A percentile compares a stretch with the other conserved stretches of the same genome.
These are phyloP conservation scores for Dothideomycetes sp. DNA, from an alignment of 2,329 filamentous ascomycete genomes.

Conservation along the genomic window DNA sequence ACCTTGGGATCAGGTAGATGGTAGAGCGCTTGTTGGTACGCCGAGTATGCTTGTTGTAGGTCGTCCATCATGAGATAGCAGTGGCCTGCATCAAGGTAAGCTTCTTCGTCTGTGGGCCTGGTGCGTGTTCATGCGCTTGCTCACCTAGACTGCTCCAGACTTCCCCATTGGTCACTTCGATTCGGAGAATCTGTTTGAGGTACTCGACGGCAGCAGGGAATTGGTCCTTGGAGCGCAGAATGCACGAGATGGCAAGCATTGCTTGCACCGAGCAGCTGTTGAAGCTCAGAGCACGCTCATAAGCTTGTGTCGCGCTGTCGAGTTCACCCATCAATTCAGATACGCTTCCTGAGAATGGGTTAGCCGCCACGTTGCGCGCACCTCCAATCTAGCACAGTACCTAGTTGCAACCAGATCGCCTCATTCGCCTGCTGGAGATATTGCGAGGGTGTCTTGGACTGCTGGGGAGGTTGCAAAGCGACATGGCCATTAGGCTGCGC, in stretches of 20 bases:
- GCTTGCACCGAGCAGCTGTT: slow-evolving; percentile 83
- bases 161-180: slow-evolving; percentile 83
- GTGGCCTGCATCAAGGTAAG: slow-evolving; percentile 55
- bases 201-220: slow-evolving; percentile 93
- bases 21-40: slow-evolving; percentile 91
- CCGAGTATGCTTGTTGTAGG: slow-evolving; percentile 89
- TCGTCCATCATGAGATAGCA: slow-evolving; percentile 99
- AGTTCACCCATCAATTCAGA: slow-evolving; percentile 80
- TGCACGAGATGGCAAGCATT: slow-evolving; percentile 89
- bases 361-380: slow-evolving; percentile 2
- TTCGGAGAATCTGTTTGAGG: slow-evolving; percentile 78
- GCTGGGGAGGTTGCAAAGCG: slow-evolving; percentile 33
- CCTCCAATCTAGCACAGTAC: slow-evolving; percentile 43
- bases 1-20: slow-evolving; percentile 91
- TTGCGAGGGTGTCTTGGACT: slow-evolving; percentile 57
- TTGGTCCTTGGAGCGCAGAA: slow-evolving; percentile 83
- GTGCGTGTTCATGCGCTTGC: slow-evolving; percentile 25
- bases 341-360: slow-evolving; percentile 56
- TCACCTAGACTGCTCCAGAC: slow-evolving; percentile 91
- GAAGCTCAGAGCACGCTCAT: slow-evolving; percentile 79
- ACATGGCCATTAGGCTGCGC: slow-evolving; percentile 44
- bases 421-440: slow-evolving; percentile 75
- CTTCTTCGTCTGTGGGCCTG: too few species aligned
- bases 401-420: slow-evolving; percentile 83
- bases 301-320: slow-evolving; percentile 81